Base-by-base conservation (phyloP, 257 asterid genomes). In the Dorcoceras hygrometricum region DNA sequence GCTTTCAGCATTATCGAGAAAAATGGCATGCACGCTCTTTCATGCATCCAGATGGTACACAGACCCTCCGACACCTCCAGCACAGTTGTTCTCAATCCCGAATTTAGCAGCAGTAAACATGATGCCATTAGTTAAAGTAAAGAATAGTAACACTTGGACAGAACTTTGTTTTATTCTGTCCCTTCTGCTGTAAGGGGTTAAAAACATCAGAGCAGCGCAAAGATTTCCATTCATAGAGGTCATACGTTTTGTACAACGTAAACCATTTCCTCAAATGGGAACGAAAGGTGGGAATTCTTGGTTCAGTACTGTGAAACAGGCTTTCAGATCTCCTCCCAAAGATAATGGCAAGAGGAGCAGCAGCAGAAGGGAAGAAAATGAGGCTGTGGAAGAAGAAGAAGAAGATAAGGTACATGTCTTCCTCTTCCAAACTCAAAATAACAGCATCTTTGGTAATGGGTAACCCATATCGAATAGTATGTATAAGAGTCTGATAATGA, bases 241-340 rank as follows among this genome's bases (percentile, higher is more conserved):
- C 36, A 39, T 39, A 39, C 2, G 19, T 31, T 20, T n/a, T 39
- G 23, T 6, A 65, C 27, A 43, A 18, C 20, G 23, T 0, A 28
- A 39, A 3, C 3, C 22, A 22, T 48, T 68, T 48, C 36, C 27
- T 29, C 56, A 32, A 56, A 89, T 87, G 93, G 95, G 94, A 65
- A 89, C 86, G 75, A 84, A 29, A 23, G 80, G 72, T 57, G 84
- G 88, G 12, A 81, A 36, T 71, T 92, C 98, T 34, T 89, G 95
- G 97, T 60, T 90, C 2, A 75, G 66, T 65, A 84, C 76, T 50
- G 89, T 90, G 60, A 90, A 77, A 72, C 88, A 76, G 70, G 98
- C 94, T 20, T 93, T 93, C 63, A 76, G 84, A 75, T 88, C 95
- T 67, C 94, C 98, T 5, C 16, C 53, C 10, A 82, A 76, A 55